A percentile compares a stretch with the other conserved stretches of the same genome.
Conservation (phyloP, 768 basidiomycete species). For the Kwoniella dendrophila region DNA sequence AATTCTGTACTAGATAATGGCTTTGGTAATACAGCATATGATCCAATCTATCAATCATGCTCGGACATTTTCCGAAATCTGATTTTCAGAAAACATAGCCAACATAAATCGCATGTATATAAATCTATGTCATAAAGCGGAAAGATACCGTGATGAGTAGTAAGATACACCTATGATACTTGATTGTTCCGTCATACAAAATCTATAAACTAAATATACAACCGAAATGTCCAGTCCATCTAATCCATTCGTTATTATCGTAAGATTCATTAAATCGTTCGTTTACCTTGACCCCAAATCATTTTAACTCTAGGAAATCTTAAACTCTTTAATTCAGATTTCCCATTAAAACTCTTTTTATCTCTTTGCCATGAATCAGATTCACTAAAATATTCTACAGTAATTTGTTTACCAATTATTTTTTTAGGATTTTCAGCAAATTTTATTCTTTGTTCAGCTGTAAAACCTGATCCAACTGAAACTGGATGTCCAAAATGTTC, state of each 20-base stretch:
- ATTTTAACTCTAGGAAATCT: slow-evolving; percentile 52
- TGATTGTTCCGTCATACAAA: not conserved
- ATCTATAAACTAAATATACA: not conserved
- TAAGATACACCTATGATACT: no score
- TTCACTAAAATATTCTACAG: slow-evolving; percentile 54
- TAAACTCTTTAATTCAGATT: slow-evolving; percentile 38
- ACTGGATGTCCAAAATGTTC: slow-evolving; percentile 48
- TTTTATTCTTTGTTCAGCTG: slow-evolving; percentile 44
- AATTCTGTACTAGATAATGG: no score
- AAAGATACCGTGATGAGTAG: no score
- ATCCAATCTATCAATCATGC: not conserved
- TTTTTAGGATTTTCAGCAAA: slow-evolving; percentile 43
- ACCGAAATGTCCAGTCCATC: not conserved
- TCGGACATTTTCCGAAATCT: not conserved
- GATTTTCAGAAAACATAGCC: no score
- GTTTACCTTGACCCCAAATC: slow-evolving; percentile 48
- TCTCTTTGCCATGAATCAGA: slow-evolving; percentile 29
- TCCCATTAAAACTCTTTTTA: slow-evolving; percentile 5
- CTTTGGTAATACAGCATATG: not conserved
- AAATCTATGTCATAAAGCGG: no score
- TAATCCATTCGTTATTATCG: not conserved
- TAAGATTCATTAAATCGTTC: slow-evolving; percentile 19
- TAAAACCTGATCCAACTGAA: slow-evolving; percentile 50
- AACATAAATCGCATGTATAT: no score
- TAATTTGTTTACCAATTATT: slow-evolving; percentile 53